phyloP scores from a whole-genome alignment of 1,139 yeast species.

The Hemisphaericaspora xylofermentans region DNA sequence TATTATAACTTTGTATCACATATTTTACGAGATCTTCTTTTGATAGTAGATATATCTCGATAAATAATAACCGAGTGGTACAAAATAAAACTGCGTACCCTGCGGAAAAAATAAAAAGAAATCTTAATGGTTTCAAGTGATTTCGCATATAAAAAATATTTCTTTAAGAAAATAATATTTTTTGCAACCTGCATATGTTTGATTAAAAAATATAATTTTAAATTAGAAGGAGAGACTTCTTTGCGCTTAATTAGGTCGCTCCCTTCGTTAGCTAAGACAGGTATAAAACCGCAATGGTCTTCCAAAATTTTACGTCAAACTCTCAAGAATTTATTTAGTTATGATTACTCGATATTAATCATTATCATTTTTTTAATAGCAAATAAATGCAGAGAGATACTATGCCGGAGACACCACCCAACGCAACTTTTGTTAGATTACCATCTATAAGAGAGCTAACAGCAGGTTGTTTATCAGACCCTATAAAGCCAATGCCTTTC shows the following conservation, averaged over 20 bases:
- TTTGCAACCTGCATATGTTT: conserved; percentile 1
- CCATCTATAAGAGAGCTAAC: conserved; percentile 40
- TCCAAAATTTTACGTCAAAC: too few relatives aligned
- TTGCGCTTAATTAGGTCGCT: neutral
- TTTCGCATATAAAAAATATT: neutral
- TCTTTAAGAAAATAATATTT: neutral
- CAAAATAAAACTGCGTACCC: neutral
- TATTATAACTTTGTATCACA: neutral
- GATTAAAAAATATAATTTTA: neutral
- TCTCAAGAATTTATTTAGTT: too few relatives aligned
- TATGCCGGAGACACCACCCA: conserved; percentile 8
- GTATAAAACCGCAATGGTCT: too few relatives aligned
- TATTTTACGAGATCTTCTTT: too few relatives aligned
- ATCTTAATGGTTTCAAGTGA: neutral
- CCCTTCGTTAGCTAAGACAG: neutral
- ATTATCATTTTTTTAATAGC: neutral
- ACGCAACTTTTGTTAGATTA: conserved; percentile 21
- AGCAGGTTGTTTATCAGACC: conserved; percentile 7
- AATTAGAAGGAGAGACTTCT: neutral
- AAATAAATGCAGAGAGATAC: too few relatives aligned
- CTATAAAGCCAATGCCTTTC: neutral
- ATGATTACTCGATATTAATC: neutral
- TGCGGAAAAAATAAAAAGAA: neutral
- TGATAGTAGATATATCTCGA: neutral
- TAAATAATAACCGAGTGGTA: neutral